Evolutionary conservation across 257 asterid species (phyloP), one percentile per base, ranked within the genome.

Genomic region (Sherardia arvensis): DNA sequence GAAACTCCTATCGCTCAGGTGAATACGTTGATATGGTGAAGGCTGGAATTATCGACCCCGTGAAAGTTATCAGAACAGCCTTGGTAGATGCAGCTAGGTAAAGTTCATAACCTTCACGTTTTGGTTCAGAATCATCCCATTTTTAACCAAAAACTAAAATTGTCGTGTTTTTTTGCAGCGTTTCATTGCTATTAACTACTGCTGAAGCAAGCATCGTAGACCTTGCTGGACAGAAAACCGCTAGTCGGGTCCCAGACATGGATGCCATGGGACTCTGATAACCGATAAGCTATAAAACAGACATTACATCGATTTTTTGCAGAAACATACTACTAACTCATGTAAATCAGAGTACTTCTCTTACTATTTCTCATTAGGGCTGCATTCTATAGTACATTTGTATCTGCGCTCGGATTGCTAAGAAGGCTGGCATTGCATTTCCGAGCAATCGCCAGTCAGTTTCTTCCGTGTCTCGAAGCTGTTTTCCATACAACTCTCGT

Each of bases 61-160:
- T 86, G 56, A 89, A 86, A 71, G 95, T 86, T 47, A 81, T 86
- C 74, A 75, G 95, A 79, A 86, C 96, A 65, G 97, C 95, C 56
- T 80, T 86, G 63, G 64, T 72, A 54, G 97, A 89, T 73, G 88
- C 97, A 40, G 84, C 91, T 48, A 86, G 97, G 94, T 86, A 63
- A 80, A 77, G 59, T 49, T 22, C 63, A 15, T 36, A 9, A 23
- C 66, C 21, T n/a, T 53, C 23, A 10, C 21, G 34, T 30, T 51
- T 34, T n/a, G n/a, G n/a, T n/a, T n/a, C n/a, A n/a, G n/a, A n/a
- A n/a, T n/a, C n/a, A n/a, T n/a, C n/a, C n/a, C n/a, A n/a, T n/a
- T n/a, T n/a, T n/a, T n/a, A n/a, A n/a, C n/a, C n/a, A n/a, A n/a
- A n/a, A n/a, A n/a, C 69, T 61, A 48, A 15, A 53, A 40, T 4